Conservation (phyloP, 345 rosid genomes). For the Salix brachista region DNA sequence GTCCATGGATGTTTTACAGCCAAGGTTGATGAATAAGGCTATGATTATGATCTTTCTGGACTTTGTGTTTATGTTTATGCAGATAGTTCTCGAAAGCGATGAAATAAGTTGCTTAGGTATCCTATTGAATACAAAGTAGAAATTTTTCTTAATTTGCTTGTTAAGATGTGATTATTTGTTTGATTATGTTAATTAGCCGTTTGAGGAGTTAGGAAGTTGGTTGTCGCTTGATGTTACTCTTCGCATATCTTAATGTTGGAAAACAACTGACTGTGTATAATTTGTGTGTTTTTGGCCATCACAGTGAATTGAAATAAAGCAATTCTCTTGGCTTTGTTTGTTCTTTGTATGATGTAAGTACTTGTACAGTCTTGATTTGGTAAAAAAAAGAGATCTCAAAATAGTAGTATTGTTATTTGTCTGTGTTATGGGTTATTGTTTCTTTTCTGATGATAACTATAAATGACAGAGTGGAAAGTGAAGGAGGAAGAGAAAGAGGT, state of each 20-base stretch:
- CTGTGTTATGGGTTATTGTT: not conserved
- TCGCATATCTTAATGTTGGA: not conserved
- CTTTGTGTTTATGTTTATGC: too few relatives aligned
- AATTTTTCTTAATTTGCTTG: too few relatives aligned
- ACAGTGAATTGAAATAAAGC: not conserved
- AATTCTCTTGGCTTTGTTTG: not conserved
- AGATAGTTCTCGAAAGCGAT: too few relatives aligned
- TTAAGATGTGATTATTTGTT: too few relatives aligned
- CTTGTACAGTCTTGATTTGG: not conserved
- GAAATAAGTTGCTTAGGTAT: too few relatives aligned
- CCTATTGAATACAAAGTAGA: too few relatives aligned
- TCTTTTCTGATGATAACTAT: not conserved
- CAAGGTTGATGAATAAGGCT: too few relatives aligned
- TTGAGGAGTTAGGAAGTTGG: not conserved
- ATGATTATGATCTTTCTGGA: too few relatives aligned
- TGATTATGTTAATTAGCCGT: not conserved
- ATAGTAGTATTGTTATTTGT: not conserved
- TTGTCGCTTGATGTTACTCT: not conserved
- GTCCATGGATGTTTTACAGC: too few relatives aligned
- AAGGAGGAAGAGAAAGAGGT: slow-evolving; percentile 73
- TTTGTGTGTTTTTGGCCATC: not conserved
- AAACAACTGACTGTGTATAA: not conserved
- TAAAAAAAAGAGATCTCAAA: not conserved
- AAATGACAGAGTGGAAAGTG: slow-evolving; percentile 59
- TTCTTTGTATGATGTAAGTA: not conserved